Conservation (phyloP, 345 rosid species). For the Lagerstroemia speciosa region DNA sequence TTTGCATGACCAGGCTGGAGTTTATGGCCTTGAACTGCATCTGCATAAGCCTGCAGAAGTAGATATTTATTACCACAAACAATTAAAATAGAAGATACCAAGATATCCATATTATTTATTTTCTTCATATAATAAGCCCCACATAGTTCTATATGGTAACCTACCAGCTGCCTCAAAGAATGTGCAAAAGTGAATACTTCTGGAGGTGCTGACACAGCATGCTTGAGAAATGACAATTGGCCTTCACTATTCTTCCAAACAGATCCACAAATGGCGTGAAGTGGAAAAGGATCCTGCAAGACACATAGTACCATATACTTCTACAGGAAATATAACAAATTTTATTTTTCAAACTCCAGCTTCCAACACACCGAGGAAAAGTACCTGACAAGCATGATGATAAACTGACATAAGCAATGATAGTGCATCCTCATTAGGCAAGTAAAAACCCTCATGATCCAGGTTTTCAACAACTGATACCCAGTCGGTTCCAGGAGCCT, state of each 20-base stretch:
- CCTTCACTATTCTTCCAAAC: conserved; percentile 86
- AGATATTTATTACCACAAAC: conserved; percentile 10
- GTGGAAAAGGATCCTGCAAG: conserved; percentile 85
- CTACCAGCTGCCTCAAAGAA: conserved; percentile 82
- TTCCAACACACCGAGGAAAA: conserved; percentile 3
- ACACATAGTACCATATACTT: conserved; percentile 1
- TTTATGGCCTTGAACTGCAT: conserved; percentile 55
- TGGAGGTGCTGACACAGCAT: conserved; percentile 67
- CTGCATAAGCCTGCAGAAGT: conserved; percentile 51
- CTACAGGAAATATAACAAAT: neutral
- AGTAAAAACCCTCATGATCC: conserved; percentile 78
- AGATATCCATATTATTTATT: neutral
- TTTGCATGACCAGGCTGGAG: conserved; percentile 63
- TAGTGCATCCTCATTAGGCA: conserved; percentile 80
- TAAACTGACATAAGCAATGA: conserved; percentile 70
- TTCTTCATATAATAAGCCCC: neutral
- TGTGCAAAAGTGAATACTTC: conserved; percentile 86
- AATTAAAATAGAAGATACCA: neutral
- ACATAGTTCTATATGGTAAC: conserved; percentile 1
- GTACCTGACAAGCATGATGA: conserved; percentile 76
- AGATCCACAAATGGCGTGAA: conserved; percentile 68
- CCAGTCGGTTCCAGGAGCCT: conserved; percentile 93
- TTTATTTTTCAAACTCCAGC: neutral
- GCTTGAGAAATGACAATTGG: conserved; percentile 76
- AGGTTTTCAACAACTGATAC: conserved; percentile 58